Conservation (phyloP, 768 basidiomycete genomes). For the Russula brevipes region DNA sequence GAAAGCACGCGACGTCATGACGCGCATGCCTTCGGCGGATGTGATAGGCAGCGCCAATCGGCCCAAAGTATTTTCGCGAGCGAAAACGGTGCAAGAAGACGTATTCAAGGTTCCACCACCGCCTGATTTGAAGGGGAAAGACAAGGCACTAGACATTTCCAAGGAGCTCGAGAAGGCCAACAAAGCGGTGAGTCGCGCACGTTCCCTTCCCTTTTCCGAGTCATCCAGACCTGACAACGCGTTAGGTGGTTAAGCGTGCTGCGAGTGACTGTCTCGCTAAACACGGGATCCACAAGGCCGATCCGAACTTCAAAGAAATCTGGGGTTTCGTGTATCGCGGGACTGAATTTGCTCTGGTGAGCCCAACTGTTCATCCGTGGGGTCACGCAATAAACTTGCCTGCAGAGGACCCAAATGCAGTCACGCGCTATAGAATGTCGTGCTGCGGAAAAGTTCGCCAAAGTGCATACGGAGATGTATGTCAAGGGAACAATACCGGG, state of each 20-base stretch:
- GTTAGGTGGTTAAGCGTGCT: conserved; percentile 39
- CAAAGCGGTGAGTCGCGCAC: conserved; percentile 45
- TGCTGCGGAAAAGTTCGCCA: conserved; percentile 19
- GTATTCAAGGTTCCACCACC: conserved; percentile 24
- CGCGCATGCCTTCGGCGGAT: conserved; percentile 34
- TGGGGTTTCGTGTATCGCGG: conserved; percentile 27
- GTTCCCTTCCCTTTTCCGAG: not conserved
- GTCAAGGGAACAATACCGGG: conserved; percentile 15
- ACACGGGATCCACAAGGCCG: conserved; percentile 22
- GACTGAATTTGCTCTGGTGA: conserved; percentile 28
- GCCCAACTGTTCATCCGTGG: not conserved
- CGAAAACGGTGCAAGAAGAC: conserved; percentile 21
- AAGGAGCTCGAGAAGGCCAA: conserved; percentile 50
- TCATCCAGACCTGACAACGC: not conserved
- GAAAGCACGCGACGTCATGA: conserved; percentile 38
- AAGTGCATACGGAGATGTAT: conserved; percentile 25
- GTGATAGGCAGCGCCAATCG: conserved; percentile 21
- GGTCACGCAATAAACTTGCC: not conserved
- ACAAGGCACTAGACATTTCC: conserved; percentile 34
- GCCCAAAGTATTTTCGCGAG: conserved; percentile 19
- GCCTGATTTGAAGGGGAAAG: conserved; percentile 32
- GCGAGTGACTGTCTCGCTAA: conserved; percentile 30
- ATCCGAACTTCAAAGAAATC: conserved; percentile 27
- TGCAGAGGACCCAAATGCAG: conserved; percentile 24
- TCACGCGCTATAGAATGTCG: conserved; percentile 23